These are phyloP conservation scores for Lactuca sativa DNA, from an alignment of 129 eudicot species.

Conservation along the genomic window DNA sequence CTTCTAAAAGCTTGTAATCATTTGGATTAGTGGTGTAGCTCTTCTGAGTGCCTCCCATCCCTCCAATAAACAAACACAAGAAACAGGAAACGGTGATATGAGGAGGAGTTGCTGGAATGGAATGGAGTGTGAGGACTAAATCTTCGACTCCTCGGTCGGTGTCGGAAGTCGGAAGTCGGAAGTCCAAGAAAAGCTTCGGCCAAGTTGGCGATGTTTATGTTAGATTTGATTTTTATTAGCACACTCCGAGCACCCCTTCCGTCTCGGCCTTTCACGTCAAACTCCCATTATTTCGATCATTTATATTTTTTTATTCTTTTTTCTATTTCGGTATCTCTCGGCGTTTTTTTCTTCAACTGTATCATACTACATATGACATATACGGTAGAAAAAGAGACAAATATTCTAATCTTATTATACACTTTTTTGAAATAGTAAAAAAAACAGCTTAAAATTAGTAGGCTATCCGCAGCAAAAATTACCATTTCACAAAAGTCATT, in stretches of 20 bases:
- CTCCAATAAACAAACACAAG: neutral
- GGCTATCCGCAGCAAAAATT: too few species aligned
- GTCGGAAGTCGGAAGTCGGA: slow-evolving; percentile 4
- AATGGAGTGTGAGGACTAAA: slow-evolving; percentile 4
- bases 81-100: slow-evolving; percentile 23
- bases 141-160: neutral
- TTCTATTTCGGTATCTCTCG: neutral
- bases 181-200: slow-evolving; percentile 16
- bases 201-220: slow-evolving; percentile 29
- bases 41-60: slow-evolving; percentile 46
- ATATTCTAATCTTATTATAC: too few species aligned
- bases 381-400: neutral
- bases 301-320: neutral
- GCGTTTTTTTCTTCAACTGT: neutral
- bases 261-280: slow-evolving; percentile 24
- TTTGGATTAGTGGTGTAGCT: slow-evolving; percentile 54
- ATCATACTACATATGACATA: too few species aligned
- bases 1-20: slow-evolving; percentile 86
- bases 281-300: slow-evolving; percentile 5
- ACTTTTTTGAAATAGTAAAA: too few species aligned
- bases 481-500: too few species aligned
- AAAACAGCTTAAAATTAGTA: too few species aligned
- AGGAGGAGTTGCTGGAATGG: slow-evolving; percentile 18
- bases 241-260: slow-evolving; percentile 19
- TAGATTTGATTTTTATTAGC: slow-evolving; percentile 32